phyloP scores from a whole-genome alignment of 768 basidiomycete genomes.

The Termitomyces sp. region DNA sequence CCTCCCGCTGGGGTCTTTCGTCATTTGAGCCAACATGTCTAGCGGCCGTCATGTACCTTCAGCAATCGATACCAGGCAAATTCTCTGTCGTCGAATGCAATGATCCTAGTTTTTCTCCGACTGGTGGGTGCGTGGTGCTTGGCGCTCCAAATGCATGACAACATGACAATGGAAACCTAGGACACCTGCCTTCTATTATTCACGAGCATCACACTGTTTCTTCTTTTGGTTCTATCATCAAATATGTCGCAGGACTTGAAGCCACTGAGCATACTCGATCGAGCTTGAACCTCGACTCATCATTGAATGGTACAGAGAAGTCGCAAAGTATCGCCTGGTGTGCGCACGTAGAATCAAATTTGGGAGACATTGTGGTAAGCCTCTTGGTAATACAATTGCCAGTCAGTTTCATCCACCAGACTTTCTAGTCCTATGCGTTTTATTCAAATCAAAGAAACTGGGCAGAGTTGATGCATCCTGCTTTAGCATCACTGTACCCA shows the following conservation, averaged over 20 bases:
- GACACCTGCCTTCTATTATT: slow-evolving; percentile 66
- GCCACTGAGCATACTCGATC: slow-evolving; percentile 20
- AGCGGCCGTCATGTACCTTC: slow-evolving; percentile 62
- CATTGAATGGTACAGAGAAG: slow-evolving; percentile 39
- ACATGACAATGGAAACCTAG: slow-evolving; percentile 26
- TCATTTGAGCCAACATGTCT: slow-evolving; percentile 67
- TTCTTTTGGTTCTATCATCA: slow-evolving; percentile 55
- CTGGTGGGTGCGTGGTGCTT: slow-evolving; percentile 43
- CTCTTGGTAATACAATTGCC: not conserved
- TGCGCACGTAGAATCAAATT: slow-evolving; percentile 57
- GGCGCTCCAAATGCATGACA: not conserved
- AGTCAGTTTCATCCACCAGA: not conserved
- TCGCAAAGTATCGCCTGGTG: slow-evolving; percentile 57
- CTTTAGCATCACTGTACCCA: slow-evolving; percentile 51
- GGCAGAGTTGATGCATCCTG: slow-evolving; percentile 45
- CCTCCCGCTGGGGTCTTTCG: slow-evolving; percentile 55
- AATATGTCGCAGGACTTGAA: slow-evolving; percentile 53
- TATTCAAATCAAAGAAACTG: slow-evolving; percentile 65
- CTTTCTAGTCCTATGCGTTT: slow-evolving; percentile 51
- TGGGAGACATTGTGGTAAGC: slow-evolving; percentile 72
- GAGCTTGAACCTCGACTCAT: slow-evolving; percentile 41
- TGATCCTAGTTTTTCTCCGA: slow-evolving; percentile 69
- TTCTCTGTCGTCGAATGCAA: slow-evolving; percentile 58
- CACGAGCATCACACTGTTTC: slow-evolving; percentile 49
- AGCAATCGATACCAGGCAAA: slow-evolving; percentile 62